Base-by-base conservation (phyloP, 2,329 filamentous ascomycete species). In the Alternaria arbusti region DNA sequence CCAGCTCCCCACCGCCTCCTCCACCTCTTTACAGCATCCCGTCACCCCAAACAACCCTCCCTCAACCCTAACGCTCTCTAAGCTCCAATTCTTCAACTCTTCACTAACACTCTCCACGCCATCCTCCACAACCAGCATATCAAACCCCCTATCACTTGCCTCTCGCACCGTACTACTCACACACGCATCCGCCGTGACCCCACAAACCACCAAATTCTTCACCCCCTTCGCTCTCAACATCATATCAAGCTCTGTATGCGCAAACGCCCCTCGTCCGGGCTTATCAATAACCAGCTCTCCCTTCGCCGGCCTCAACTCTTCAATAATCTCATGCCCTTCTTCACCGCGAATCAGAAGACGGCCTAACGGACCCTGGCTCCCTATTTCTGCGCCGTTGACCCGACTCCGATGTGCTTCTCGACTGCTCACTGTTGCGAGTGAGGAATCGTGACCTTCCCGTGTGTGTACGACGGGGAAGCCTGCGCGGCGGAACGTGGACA, bases 291-390 rank as follows among this genome's bases (percentile, higher is more conserved):
- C 79, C 0, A 83, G 80, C 67, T 87, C 86, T 3, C 78, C 57
- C 2, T 76, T 74, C 15, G 83, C 58, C 13, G 85, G 86, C 60
- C 82, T 82, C 30, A 87, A 74, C 67, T 89, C 86, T 8, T 82
- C 77, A 17, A 89, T 82, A 28, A 84, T 87, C 50, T 86, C 86
- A 70, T 89, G 87, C 1, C 88, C 88, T 22, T 79, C 70, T 68
- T 89, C 85, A 1, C 88, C 87, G 20, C 87, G 84, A 23, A 89
- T 80, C 5, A 90, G 77, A 3, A 89, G 81, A n/a, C 85, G 84
- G 1, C 88, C 87, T 47, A 89, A 74, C 1, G 87, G 87, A 0
- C 87, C 87, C 13, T 65, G 75, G 11, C 83, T 82, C 4, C 82
- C 84, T 49, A 89, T 88, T 0, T 84, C 84, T n/a, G 86, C 72